Conservation (phyloP, 2,329 filamentous ascomycete genomes). For the Lasiodiplodia sp. region DNA sequence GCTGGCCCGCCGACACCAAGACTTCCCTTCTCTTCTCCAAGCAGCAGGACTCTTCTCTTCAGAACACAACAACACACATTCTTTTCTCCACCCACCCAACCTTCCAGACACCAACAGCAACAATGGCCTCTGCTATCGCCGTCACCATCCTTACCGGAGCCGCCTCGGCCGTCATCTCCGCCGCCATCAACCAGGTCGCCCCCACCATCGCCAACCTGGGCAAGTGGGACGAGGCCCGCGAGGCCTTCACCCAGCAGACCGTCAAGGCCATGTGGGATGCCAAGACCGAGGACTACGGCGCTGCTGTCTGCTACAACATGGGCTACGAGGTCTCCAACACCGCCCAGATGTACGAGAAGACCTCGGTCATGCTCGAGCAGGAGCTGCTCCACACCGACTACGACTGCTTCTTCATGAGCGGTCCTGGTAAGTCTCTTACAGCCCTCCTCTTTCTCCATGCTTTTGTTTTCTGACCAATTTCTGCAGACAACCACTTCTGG, state of each 20-base stretch:
- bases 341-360: conserved; percentile 25
- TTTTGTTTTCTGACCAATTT: background rate
- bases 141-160: conserved; percentile 28
- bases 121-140: conserved; percentile 25
- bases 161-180: conserved; percentile 21
- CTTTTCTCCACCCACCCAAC: background rate
- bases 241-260: conserved; percentile 26
- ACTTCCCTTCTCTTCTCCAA: background rate
- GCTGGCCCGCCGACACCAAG: background rate
- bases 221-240: conserved; percentile 24
- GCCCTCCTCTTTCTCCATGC: background rate
- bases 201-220: conserved; percentile 24
- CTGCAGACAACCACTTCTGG: conserved; percentile 28
- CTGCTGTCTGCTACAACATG: conserved; percentile 31
- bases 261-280: conserved; percentile 25
- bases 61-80: background rate
- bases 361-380: conserved; percentile 7
- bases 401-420: conserved; percentile 29
- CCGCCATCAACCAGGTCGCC: conserved; percentile 26
- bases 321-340: conserved; percentile 29
- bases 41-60: conserved; percentile 8
- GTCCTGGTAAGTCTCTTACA: conserved; percentile 12
- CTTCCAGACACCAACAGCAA: background rate
- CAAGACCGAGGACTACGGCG: conserved; percentile 16
- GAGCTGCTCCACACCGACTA: conserved; percentile 27